A percentile compares a stretch with the other conserved stretches of the same genome.
phyloP scores from a whole-genome alignment of 768 basidiomycete species.

The Mycena vulgaris region DNA sequence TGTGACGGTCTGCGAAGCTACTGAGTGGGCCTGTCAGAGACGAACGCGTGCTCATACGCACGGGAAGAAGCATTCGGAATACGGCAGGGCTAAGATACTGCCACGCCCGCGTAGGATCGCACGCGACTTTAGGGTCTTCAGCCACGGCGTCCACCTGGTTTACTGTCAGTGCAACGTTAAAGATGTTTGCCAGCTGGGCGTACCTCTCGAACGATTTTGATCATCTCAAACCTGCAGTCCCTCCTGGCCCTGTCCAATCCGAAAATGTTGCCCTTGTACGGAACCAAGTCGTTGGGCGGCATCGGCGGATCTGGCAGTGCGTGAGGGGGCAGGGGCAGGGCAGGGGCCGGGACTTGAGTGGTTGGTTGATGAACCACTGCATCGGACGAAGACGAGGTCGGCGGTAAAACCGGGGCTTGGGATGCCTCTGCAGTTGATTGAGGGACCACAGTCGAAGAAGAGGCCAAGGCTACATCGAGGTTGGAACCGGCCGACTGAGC shows the following conservation, averaged over 20 bases:
- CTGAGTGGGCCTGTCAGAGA: not conserved
- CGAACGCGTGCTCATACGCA: not conserved
- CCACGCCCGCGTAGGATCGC: constrained; percentile 3
- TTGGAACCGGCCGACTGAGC: no score
- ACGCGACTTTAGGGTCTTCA: constrained; percentile 9
- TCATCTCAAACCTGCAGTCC: constrained; percentile 26
- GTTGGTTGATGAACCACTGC: no score
- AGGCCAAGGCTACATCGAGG: no score
- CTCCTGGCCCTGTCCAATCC: constrained; percentile 16
- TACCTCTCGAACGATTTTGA: constrained; percentile 29
- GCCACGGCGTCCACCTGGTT: constrained; percentile 14
- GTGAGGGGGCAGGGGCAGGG: no score
- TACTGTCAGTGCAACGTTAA: not conserved
- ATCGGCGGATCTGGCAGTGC: no score
- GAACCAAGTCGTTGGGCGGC: not conserved
- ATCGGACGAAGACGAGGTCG: no score
- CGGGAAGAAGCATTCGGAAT: constrained; percentile 24
- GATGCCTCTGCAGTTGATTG: no score
- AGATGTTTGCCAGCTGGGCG: not conserved
- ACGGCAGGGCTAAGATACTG: constrained; percentile 13
- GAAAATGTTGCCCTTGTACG: constrained; percentile 1
- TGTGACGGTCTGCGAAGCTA: constrained; percentile 12
- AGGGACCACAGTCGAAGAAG: no score
- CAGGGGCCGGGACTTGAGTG: no score
- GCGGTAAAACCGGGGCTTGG: no score